These are phyloP conservation scores for Malus domestica DNA, from an alignment of 306 rosid genomes.

Conservation along the genomic window ASM211411v1 NC_041796.1:28378501-28379000, in stretches of 20 bases:
- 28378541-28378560: too few species aligned
- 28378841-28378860: background rate
- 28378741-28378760: background rate
- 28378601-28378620: background rate
- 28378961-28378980: conserved; percentile 21
- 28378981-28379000: conserved; percentile 47
- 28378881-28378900: too few species aligned
- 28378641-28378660: background rate
- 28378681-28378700: background rate
- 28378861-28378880: background rate
- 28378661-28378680: background rate
- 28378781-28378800: too few species aligned
- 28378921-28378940: background rate
- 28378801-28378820: background rate
- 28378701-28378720: background rate
- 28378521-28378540: background rate
- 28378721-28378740: background rate
- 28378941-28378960: background rate
- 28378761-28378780: background rate
- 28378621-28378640: too few species aligned
- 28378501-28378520: background rate
- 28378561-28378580: background rate
- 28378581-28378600: background rate
- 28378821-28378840: background rate
- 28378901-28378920: background rate